Percentiles rank a stretch among this genome's conserved stretches.
phyloP scores from a whole-genome alignment of 192 early-diverging fungal genomes.

The Oehlia diaphana region DNA sequence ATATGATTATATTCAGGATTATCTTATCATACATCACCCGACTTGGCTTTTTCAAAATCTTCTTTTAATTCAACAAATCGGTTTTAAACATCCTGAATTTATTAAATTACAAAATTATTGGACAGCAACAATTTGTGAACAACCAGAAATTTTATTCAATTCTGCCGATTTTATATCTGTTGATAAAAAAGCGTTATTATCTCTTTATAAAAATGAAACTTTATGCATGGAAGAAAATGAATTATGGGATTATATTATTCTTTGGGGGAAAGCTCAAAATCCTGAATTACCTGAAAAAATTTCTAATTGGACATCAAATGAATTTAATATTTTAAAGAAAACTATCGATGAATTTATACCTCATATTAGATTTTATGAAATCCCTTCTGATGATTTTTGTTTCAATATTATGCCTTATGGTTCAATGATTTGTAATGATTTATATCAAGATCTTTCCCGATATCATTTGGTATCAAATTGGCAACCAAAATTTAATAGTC shows the following conservation, averaged over 20 bases:
- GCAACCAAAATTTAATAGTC: neutral
- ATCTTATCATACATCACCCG: neutral
- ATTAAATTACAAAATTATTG: neutral
- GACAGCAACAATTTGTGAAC: neutral
- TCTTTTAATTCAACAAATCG: neutral
- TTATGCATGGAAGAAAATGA: conserved; percentile 9
- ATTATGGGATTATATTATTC: conserved; percentile 12
- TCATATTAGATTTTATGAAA: neutral
- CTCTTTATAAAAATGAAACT: neutral
- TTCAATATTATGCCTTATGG: neutral
- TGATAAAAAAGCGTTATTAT: neutral
- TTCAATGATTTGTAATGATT: neutral
- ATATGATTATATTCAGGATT: conserved; percentile 1
- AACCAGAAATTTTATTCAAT: conserved; percentile 1
- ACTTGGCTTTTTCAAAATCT: conserved; percentile 1
- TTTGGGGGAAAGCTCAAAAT: conserved; percentile 14
- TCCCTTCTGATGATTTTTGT: neutral
- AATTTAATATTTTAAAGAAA: neutral
- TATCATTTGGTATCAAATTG: neutral
- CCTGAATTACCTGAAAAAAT: neutral
- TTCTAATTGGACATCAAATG: neutral
- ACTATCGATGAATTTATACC: neutral
- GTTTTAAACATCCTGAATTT: neutral
- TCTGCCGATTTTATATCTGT: neutral
- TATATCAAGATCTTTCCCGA: neutral